Base-by-base conservation (phyloP, 1,284 basidiomycete species). In the Agroathelia rolfsii region DNA sequence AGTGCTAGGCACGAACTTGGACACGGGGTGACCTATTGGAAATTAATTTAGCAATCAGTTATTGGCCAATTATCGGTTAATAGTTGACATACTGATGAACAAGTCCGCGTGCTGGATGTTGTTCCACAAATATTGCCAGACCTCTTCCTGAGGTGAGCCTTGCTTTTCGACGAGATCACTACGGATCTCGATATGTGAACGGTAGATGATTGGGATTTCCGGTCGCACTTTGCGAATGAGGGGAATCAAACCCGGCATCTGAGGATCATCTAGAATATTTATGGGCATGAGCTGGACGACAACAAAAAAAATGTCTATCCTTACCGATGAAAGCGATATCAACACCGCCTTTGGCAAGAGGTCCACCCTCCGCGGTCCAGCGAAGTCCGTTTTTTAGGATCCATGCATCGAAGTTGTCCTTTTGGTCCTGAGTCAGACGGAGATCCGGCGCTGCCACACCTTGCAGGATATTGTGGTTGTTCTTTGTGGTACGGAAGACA, bases 71-170 rank as follows among this genome's bases (percentile, higher is more conserved):
- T 25, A 23, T 37, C 21, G 16, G 20, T 11, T 9, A 12, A 29
- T 21, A 19, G 26, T 17, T 16, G 2, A 52, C 67, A 44, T 39
- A 72, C 81, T 76, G 59, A 90, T 81, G 63, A 90, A 89, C 46
- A 89, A 55, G 59, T 90, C 86, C 30, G 83, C 77, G 17, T 79
- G 65, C 51, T 86, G 69, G 49, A 92, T 85, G 55, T 87, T 87
- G 46, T 85, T 79, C 78, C 82, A 90, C 11, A 90, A 66, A 53
- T 89, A 90, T 48, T 88, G 71, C 86, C 87, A 90, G 8, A 89
- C 86, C 43, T 84, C 80, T 48, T 82, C 72, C 48, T 90, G 86
- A 17, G 83, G 80, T 5, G 86, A 88, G 24, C 80, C 78, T 19
- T 72, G 58, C 20, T 71, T 61, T 49, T 81, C 76, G 18, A 82